These are phyloP conservation scores for Sugiyamaella lignohabitans DNA, from an alignment of 805 yeast genomes.

Conservation along the genomic window DNA sequence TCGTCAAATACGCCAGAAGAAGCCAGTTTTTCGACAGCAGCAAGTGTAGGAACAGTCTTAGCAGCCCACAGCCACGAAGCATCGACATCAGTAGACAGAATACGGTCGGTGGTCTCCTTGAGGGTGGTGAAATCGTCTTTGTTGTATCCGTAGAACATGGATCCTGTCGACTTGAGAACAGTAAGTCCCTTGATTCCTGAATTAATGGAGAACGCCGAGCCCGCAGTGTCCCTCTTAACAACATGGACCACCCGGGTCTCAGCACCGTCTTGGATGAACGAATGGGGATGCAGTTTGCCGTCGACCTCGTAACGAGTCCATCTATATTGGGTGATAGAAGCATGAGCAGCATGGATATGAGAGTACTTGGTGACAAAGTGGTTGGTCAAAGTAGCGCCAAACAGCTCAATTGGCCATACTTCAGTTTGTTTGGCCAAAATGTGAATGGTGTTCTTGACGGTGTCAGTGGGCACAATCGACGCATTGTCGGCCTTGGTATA, in stretches of 20 bases:
- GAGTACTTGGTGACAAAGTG: conserved; percentile 74
- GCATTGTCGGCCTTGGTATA: conserved; percentile 86
- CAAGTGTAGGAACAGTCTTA: conserved; percentile 39
- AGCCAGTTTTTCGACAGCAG: conserved; percentile 41
- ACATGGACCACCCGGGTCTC: conserved; percentile 57
- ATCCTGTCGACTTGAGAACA: conserved; percentile 83
- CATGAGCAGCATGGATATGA: conserved; percentile 68
- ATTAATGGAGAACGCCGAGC: conserved; percentile 46
- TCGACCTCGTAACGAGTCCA: conserved; percentile 75
- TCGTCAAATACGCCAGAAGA: conserved; percentile 58
- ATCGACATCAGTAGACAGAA: conserved; percentile 79
- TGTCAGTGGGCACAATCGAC: conserved; percentile 89
- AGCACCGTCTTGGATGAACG: conserved; percentile 78
- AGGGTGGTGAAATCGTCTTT: conserved; percentile 85
- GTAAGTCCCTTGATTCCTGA: conserved; percentile 74
- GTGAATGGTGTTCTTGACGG: conserved; percentile 82
- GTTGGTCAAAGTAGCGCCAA: conserved; percentile 75
- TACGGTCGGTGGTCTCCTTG: conserved; percentile 74
- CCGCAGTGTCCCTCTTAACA: conserved; percentile 23
- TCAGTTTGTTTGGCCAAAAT: conserved; percentile 76
- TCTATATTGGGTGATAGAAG: conserved; percentile 61
- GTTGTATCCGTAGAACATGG: conserved; percentile 85
- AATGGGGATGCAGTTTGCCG: conserved; percentile 75
- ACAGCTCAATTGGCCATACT: conserved; percentile 86
- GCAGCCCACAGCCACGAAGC: conserved; percentile 64